Evolutionary conservation across 140 eudicot genomes (phyloP).

Genomic region (Stevia rebaudiana): DNA sequence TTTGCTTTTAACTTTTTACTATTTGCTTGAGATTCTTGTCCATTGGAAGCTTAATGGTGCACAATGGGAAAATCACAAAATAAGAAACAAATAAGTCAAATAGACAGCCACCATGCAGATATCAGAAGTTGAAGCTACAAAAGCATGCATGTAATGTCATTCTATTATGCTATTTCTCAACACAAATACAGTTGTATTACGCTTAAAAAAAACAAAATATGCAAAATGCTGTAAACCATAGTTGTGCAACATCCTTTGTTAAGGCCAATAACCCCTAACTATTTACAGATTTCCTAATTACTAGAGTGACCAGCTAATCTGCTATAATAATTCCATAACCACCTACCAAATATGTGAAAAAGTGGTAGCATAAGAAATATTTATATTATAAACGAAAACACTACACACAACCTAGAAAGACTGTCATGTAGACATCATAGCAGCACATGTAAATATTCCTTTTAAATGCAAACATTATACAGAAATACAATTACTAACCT

Average conservation of each 20-base stretch:
- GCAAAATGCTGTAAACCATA: conserved; percentile 10
- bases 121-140: conserved; percentile 14
- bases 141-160: not conserved
- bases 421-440: conserved; percentile 9
- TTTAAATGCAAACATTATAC: conserved; percentile 13
- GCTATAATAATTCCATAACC: too few relatives aligned
- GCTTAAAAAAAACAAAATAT: not conserved
- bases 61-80: conserved; percentile 14
- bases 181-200: conserved; percentile 3
- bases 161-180: not conserved
- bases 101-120: conserved; percentile 20
- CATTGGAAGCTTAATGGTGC: conserved; percentile 57
- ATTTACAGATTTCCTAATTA: not conserved
- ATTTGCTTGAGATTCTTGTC: conserved; percentile 69
- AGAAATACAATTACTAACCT: conserved; percentile 45
- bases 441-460: not conserved
- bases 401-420: not conserved
- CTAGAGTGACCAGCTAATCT: too few relatives aligned
- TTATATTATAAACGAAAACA: not conserved
- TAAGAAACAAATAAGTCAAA: conserved; percentile 20
- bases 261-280: not conserved
- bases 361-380: conserved; percentile 7
- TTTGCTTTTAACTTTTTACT: conserved; percentile 51
- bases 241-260: conserved; percentile 3
- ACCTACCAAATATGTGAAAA: too few relatives aligned